Evolutionary conservation across 1,284 basidiomycete genomes (phyloP).

Genomic region (Fomes fomentarius): DNA sequence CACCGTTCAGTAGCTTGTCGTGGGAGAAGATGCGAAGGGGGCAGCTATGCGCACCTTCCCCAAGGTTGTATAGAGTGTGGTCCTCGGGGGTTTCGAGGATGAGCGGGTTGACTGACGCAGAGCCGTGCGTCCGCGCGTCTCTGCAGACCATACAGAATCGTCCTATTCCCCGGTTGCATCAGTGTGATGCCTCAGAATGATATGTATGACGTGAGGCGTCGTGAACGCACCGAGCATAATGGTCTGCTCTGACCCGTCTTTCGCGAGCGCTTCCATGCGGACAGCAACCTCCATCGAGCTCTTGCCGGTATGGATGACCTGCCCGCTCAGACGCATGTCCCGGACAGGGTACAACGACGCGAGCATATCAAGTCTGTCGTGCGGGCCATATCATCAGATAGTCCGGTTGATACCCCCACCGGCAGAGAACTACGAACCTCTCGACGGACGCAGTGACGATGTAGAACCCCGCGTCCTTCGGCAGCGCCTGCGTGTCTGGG

Average conservation of each 20-base stretch:
- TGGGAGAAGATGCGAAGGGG: conserved; percentile 13
- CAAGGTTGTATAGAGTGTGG: conserved; percentile 61
- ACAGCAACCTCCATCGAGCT: conserved; percentile 85
- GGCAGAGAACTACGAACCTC: conserved; percentile 47
- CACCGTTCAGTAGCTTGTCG: conserved; percentile 26
- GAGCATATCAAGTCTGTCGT: conserved; percentile 63
- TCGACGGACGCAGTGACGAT: conserved; percentile 85
- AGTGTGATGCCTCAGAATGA: background rate
- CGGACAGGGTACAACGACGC: conserved; percentile 57
- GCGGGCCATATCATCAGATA: background rate
- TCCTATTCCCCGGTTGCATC: conserved; percentile 38
- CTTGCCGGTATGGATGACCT: conserved; percentile 78
- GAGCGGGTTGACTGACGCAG: conserved; percentile 69
- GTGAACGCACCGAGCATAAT: conserved; percentile 67
- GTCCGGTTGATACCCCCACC: too few species aligned
- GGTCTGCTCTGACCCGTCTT: conserved; percentile 54
- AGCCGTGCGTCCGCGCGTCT: conserved; percentile 68
- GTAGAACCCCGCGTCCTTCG: conserved; percentile 70
- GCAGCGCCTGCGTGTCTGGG: conserved; percentile 53
- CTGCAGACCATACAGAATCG: conserved; percentile 85
- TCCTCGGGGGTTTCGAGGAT: conserved; percentile 66
- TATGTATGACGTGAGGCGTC: conserved; percentile 1
- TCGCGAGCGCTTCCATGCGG: conserved; percentile 72
- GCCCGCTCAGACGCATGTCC: conserved; percentile 76
- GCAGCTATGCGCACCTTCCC: conserved; percentile 62